Evolutionary conservation across 2,329 filamentous ascomycete genomes (phyloP).

Genomic region (Sclerotinia borealis): DNA sequence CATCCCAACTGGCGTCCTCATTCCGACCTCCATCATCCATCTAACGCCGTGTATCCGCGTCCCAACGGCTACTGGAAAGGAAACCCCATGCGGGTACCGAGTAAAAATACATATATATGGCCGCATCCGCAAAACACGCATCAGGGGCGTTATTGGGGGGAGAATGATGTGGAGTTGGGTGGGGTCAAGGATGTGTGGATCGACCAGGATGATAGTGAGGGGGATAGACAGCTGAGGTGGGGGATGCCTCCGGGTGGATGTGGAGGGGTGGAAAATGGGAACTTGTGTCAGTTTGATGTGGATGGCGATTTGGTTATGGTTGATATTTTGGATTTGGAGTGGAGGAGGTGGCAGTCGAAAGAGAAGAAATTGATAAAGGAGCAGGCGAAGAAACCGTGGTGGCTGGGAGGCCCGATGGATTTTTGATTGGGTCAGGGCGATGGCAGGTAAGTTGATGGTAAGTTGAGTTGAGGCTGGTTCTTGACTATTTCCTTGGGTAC

Average conservation of each 20-base stretch:
- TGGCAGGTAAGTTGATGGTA: not conserved
- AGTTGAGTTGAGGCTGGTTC: no score
- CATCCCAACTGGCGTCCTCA: not conserved
- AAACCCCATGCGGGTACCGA: accelerated
- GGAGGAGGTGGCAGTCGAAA: not conserved
- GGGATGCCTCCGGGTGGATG: not conserved
- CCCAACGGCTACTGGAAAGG: not conserved
- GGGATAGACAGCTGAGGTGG: accelerated
- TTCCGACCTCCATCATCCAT: not conserved
- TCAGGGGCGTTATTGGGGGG: not conserved
- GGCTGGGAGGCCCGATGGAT: not conserved
- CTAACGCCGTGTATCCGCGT: accelerated
- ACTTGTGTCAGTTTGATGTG: not conserved
- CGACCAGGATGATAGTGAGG: not conserved
- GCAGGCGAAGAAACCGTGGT: not conserved
- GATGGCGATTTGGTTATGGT: constrained; percentile 1
- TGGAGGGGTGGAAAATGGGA: not conserved
- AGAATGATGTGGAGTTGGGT: not conserved
- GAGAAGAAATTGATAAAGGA: not conserved
- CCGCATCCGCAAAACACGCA: not conserved
- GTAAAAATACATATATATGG: not conserved
- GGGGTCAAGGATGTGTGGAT: not conserved
- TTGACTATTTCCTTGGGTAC: no score
- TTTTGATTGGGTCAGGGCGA: no score
- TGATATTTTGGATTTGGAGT: constrained; percentile 3